These are phyloP conservation scores for Ophiostoma populinum DNA, from an alignment of 2,329 filamentous ascomycete species.

Conservation along the genomic window DNA sequence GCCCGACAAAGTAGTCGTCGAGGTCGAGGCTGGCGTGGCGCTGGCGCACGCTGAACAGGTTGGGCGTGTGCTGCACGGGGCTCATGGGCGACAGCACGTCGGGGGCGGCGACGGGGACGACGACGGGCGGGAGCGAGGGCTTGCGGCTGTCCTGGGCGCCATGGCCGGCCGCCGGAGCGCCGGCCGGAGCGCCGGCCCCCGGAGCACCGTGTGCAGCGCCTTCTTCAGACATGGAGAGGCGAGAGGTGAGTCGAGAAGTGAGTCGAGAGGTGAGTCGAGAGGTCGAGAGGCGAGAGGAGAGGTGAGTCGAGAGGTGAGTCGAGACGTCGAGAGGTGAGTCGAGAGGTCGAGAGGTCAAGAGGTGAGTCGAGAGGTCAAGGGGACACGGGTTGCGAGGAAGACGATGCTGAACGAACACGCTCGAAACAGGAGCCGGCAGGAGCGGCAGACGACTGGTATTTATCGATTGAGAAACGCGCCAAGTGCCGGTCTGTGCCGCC, in stretches of 20 bases:
- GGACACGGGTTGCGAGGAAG: too few species aligned
- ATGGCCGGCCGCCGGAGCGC: not conserved
- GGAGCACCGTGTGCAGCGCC: not conserved
- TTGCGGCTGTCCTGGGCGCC: not conserved
- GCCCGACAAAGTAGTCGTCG: constrained; percentile 34
- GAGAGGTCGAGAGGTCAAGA: too few species aligned
- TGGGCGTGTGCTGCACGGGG: constrained; percentile 11
- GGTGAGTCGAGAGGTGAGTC: too few species aligned
- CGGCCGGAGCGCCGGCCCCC: not conserved
- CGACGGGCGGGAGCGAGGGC: not conserved
- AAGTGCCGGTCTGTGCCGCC: too few species aligned
- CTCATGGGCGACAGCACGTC: not conserved
- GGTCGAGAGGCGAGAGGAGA: too few species aligned
- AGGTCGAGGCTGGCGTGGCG: constrained; percentile 21
- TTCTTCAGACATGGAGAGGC: not conserved
- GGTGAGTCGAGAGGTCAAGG: too few species aligned
- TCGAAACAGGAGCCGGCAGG: too few species aligned
- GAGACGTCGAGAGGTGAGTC: too few species aligned
- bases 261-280: too few species aligned
- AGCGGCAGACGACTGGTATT: too few species aligned
- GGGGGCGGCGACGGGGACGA: not conserved
- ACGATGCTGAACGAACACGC: too few species aligned
- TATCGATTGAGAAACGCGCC: too few species aligned
- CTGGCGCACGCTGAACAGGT: constrained; percentile 17
- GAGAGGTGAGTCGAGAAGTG: not conserved